Evolutionary conservation across 371 early-diverging fungal species (phyloP), one percentile per base, ranked within the genome.

Genomic region (Mortierella sp.): DNA sequence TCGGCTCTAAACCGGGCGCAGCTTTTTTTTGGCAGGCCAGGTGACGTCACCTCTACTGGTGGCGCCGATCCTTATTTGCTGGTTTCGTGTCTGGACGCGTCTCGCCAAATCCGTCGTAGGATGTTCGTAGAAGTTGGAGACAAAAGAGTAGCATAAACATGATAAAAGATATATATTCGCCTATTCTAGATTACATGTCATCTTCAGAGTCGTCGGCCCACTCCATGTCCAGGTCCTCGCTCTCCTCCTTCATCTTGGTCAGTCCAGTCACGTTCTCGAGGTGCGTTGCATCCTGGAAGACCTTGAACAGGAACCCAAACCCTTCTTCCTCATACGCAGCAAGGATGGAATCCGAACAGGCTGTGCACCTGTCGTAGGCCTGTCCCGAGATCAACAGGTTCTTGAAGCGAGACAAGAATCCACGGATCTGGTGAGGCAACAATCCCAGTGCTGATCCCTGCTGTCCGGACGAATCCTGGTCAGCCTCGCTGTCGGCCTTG

Each of bases 341-440:
- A 10, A 95, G 64, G 9, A 94, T 92, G 69, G 81, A 86, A 44
- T 89, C 86, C 19, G 97, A 97, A 73, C 99, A 99, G 8, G 97
- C 99, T 2, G 96, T 96, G 83, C 99, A 99, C 58, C 92, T 86
- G 70, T 94, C 92, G 77, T 94, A 99, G 4, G 95, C 92, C 68
- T 93, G 93, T 5, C 98, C 98, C n/a, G 90, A 88, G n/a, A 99
- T 91, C 37, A 95, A 70, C 76, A 97, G 85, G 79, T 95, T 94
- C 52, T 89, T 91, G 86, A 96, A 98, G 70, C 95, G 93, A 0
- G 91, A 86, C 69, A 99, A 87, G 81, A 94, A 97, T 24, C 98
- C 98, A 67, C 98, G 92, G 50, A 99, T 94, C 86, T 97, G 98
- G 85, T 99, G 99, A 44, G 97, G 96, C 8, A 97, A 88, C 68